Base-by-base conservation (phyloP, 495 filamentous ascomycete genomes). In the Podospora fimiseda region DNA sequence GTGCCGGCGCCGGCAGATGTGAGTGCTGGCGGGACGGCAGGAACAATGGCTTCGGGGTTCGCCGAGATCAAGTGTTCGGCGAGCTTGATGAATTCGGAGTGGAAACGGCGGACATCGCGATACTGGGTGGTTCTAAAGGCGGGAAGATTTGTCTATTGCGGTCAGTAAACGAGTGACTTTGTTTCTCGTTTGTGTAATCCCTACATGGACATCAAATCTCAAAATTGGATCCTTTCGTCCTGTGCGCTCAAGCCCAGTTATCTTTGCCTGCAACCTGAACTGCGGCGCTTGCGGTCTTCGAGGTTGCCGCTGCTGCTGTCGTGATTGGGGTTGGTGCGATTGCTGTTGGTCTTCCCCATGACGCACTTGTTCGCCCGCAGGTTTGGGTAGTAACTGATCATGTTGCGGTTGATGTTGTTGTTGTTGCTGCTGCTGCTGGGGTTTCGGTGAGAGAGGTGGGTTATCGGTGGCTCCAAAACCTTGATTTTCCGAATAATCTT, bases 91-190 rank as follows among this genome's bases (percentile, higher is more conserved):
- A 99, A 99, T 64, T 99, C 94, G 43, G 88, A 87, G 68, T 99
- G 93, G 20, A 93, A 87, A 38, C 94, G 87, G 53, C 93, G 87
- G 49, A 99, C 88, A 67, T 97, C 94, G 62, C 94, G 89, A 69
- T 96, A 97, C 66, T 97, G 94, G 8, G 94, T 97, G 2, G 94
- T 96, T 57, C 94, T 81, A 71, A 96, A 99, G 59, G 92, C 90
- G 44, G 92, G 92, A 15, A 99, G 87, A 72, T 97, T 97, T 51
- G 94, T 97, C 94, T 96, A 48, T 18, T 23, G 61, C 62, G 50
- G 38, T 48, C 47, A 55, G 55, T n/a, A n/a, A 20, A 19, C 16
- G 43, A 37, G 14, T 43, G 33, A 33, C 40, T 40, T 16, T 58
- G 20, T 20, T 24, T 15, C n/a, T n/a, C n/a, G n/a, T n/a, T n/a